phyloP scores from a whole-genome alignment of 345 rosid genomes.

The Lepidium sativum region DNA sequence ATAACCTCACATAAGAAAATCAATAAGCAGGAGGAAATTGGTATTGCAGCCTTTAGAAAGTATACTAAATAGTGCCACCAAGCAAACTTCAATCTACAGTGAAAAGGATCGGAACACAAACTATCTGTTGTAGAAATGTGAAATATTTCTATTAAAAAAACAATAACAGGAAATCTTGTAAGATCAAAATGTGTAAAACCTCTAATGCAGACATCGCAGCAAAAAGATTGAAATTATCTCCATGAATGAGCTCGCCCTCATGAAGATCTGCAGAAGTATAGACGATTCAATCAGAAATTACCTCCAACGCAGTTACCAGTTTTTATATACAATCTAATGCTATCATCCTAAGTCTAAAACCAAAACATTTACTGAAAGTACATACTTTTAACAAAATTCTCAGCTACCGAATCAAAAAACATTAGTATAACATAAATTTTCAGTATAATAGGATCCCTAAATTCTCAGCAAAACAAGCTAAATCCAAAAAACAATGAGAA shows the following conservation, averaged over 20 bases:
- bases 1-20: not conserved
- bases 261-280: constrained; percentile 36
- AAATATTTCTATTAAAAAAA: not conserved
- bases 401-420: not conserved
- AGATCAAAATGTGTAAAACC: constrained; percentile 37
- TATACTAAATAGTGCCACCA: not conserved
- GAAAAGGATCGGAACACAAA: not conserved
- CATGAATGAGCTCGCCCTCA: constrained; percentile 83
- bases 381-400: not conserved
- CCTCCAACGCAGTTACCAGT: not conserved
- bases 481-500: not conserved
- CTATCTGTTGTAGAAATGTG: not conserved
- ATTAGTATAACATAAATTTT: not conserved
- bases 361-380: not conserved
- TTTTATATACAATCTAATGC: not conserved
- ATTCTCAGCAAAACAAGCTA: not conserved
- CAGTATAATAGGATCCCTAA: too few relatives aligned
- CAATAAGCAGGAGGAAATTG: not conserved
- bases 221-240: constrained; percentile 86
- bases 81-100: not conserved
- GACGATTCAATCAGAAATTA: not conserved
- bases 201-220: constrained; percentile 99
- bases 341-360: not conserved
- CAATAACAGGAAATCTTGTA: not conserved
- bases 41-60: not conserved